Evolutionary conservation across 495 filamentous ascomycete genomes (phyloP).

Genomic region (Hypoxylon perforatum): DNA sequence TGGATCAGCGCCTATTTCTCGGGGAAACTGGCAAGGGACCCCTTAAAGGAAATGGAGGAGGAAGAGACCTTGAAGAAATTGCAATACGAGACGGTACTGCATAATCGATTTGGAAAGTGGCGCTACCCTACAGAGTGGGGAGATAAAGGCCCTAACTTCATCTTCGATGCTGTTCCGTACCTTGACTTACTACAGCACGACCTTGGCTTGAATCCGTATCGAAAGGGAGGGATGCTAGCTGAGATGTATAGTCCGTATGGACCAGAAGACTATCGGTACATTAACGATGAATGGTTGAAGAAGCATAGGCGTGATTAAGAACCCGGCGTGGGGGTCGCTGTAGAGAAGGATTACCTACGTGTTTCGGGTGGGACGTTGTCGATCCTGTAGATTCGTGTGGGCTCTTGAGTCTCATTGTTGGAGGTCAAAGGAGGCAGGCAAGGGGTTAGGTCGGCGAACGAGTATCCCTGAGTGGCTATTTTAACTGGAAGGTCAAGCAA

Average conservation of each 20-base stretch:
- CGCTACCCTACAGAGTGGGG: constrained; percentile 73
- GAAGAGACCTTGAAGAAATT: constrained; percentile 41
- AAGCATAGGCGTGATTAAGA: too few species aligned
- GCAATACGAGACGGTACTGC: constrained; percentile 68
- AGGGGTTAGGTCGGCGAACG: too few species aligned
- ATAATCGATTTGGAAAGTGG: constrained; percentile 74
- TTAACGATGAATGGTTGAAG: constrained; percentile 68
- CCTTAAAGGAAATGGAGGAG: constrained; percentile 15
- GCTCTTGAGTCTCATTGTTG: too few species aligned
- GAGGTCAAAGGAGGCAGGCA: too few species aligned
- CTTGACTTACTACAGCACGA: constrained; percentile 75
- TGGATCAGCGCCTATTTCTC: constrained; percentile 74
- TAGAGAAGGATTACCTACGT: too few species aligned
- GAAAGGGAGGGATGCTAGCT: constrained; percentile 54
- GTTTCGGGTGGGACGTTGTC: too few species aligned
- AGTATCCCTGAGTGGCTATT: too few species aligned
- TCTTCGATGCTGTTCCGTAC: constrained; percentile 80
- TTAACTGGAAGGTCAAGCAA: too few species aligned
- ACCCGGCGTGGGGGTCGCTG: too few species aligned
- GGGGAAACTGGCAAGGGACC: constrained; percentile 45
- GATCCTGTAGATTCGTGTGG: too few species aligned
- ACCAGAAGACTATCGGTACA: constrained; percentile 66
- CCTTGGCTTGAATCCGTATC: constrained; percentile 61
- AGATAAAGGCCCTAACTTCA: constrained; percentile 70
- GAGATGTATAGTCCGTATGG: constrained; percentile 67